Evolutionary conservation across 257 asterid genomes (phyloP), one percentile per base, ranked within the genome.

Genomic region (Cordia subcordata): DNA sequence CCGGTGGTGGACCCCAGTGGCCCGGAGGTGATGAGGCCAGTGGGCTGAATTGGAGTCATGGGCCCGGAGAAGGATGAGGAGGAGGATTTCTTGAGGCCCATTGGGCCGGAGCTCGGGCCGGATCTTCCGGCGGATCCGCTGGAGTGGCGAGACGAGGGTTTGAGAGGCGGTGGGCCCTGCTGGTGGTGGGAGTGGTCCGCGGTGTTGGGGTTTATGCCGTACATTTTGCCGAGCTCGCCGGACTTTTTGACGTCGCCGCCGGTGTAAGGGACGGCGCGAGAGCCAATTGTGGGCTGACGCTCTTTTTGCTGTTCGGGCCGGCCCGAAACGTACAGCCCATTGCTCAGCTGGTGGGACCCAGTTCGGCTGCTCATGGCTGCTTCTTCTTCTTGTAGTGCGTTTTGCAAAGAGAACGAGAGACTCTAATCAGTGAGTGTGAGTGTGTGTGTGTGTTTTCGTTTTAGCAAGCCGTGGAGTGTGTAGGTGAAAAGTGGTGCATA

Each of bases 191-290:
- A 75, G 60, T 75, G 81, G 62, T 82, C 93, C 61, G 69, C 81
- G 13, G 63, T 27, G 15, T 82, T 64, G 49, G 68, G 65, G 60
- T 77, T 94, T 60, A 90, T 69, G 33, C 97, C 97, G 70, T 84
- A 84, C 97, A 90, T 90, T 69, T 81, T 86, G 0, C 94, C 97
- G 21, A 90, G 81, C 75, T 90, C 97, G 1, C 97, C 97, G 49
- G 97, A 90, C 19, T 75, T 86, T 83, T 86, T 86, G 17, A 90
- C 89, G 61, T 90, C 94, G 6, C 97, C 97, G 63, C 96, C 97
- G 55, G 96, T 90, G 72, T 90, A 90, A 0, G 93, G 93, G 1
- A 79, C 81, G 55, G 94, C 86, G 27, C 96, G 84, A 10, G 97
- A 76, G 10, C 80, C 81, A 79, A 84, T 78, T 59, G 86, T 81